A percentile compares a stretch with the other conserved stretches of the same genome.
These are phyloP conservation scores for Micractinium conductrix DNA, from an alignment of 139 green algal species.

Conservation along the genomic window DNA sequence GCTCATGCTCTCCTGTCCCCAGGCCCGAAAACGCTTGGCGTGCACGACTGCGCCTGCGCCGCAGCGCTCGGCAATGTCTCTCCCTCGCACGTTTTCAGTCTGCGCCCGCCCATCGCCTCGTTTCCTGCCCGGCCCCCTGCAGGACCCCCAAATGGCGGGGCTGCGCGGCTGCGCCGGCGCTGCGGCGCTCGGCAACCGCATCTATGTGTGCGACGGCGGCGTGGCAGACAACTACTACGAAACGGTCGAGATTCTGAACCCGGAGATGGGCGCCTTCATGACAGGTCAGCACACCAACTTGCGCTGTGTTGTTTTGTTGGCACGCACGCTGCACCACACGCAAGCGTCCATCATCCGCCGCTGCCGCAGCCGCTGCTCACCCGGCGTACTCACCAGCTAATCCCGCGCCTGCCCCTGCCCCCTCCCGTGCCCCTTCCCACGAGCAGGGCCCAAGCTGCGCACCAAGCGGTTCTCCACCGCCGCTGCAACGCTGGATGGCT, in stretches of 20 bases:
- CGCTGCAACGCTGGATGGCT: slow-evolving; percentile 31
- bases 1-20: no score
- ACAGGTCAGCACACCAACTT: no score
- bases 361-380: no score
- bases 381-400: no score
- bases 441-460: slow-evolving; percentile 37
- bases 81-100: no score
- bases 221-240: slow-evolving; percentile 32
- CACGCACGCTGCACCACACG: no score
- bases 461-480: slow-evolving; percentile 50
- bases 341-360: no score
- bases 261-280: slow-evolving; percentile 41
- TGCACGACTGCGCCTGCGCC: no score
- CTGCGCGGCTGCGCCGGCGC: slow-evolving; percentile 45
- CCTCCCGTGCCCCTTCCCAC: not conserved
- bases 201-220: slow-evolving; percentile 56
- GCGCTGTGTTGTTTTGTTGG: no score
- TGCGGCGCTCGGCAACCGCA: slow-evolving; percentile 33
- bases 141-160: slow-evolving; percentile 41
- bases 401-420: no score
- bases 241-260: slow-evolving; percentile 48
- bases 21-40: no score
- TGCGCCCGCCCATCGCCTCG: not conserved
- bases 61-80: no score
- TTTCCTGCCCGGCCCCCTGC: not conserved